Evolutionary conservation across 2,329 filamentous ascomycete genomes (phyloP).

Genomic region (Arthrobotrys conoides): DNA sequence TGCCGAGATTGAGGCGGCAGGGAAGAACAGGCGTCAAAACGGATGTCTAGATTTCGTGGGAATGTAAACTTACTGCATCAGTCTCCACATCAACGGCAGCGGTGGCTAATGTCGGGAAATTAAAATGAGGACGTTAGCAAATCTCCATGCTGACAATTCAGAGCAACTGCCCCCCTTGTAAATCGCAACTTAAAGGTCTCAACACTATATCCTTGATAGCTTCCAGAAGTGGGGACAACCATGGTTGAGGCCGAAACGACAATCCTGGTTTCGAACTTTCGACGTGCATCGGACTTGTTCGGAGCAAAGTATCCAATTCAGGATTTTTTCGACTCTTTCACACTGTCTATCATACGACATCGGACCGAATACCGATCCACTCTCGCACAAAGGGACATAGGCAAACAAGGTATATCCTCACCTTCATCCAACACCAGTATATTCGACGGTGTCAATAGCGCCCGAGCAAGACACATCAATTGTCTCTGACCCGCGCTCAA

Average conservation of each 20-base stretch:
- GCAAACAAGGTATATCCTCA: conserved; percentile 69
- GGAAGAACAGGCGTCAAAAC: background rate
- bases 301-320: conserved; percentile 19
- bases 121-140: conserved; percentile 38
- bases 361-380: conserved; percentile 11
- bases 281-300: conserved; percentile 12
- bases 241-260: conserved; percentile 11
- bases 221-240: conserved; percentile 18
- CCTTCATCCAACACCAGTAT: conserved; percentile 98
- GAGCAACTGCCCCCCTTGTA: conserved; percentile 61
- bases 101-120: conserved; percentile 65
- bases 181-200: conserved; percentile 6
- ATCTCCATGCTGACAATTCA: conserved; percentile 42
- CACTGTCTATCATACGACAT: conserved; percentile 20
- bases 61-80: conserved; percentile 52
- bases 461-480: conserved; percentile 91
- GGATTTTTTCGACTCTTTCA: background rate
- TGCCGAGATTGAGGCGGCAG: conserved; percentile 46
- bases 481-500: conserved; percentile 95
- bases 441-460: conserved; percentile 93
- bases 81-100: conserved; percentile 80
- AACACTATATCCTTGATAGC: conserved; percentile 16
- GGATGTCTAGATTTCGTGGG: conserved; percentile 5
- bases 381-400: conserved; percentile 38
- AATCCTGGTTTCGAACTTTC: conserved; percentile 10